Base-by-base conservation (phyloP, 148 eudicot genomes). In the Rhododendron griersonianum region DNA sequence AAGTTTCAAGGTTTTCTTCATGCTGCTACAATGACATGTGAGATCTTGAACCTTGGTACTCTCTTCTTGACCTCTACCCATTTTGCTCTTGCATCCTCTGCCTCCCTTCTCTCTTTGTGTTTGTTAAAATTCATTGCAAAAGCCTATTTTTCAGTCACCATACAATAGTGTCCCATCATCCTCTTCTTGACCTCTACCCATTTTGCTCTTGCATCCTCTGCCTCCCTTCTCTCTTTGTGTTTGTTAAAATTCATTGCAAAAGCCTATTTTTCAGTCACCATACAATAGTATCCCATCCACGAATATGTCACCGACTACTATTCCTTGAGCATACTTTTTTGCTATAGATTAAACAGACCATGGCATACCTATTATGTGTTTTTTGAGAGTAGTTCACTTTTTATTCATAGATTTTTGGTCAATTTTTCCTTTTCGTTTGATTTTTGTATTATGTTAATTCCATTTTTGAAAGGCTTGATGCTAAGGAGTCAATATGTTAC, bases 401-500 rank as follows among this genome's bases (percentile, higher is more conserved):
- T 59, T 7, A 41, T 80, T 67, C n/a, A 48, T 33, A 48, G 13
- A 71, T 28, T 71, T 11, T 3, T 30, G 41, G 81, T 63, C 47
- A 2, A 18, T 10, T 16, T 76, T 23, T 47, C 47, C 83, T 14
- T 69, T 45, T 13, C 48, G 87, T 69, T 30, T 71, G 90, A 81
- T 63, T 78, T 78, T 53, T 75, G 88, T 95, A 96, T 98, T 96
- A 92, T 91, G 98, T 95, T 86, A 95, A 95, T 89, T 96, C 97
- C 33, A 90, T 94, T 88, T 86, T 94, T 87, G 98, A 94, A 16
- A 94, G 95, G 87, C 90, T 96, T 93, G 97, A 95, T 84, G 86
- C 89, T 48, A 92, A 93, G 76, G 90, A 87, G 74, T 90, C 88
- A 61, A 90, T 96, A 84, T 87, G 94, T 25, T 92, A 90, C 81